Evolutionary conservation across 106 monocot genomes (phyloP).

Genomic region (Acorus calamus): DNA sequence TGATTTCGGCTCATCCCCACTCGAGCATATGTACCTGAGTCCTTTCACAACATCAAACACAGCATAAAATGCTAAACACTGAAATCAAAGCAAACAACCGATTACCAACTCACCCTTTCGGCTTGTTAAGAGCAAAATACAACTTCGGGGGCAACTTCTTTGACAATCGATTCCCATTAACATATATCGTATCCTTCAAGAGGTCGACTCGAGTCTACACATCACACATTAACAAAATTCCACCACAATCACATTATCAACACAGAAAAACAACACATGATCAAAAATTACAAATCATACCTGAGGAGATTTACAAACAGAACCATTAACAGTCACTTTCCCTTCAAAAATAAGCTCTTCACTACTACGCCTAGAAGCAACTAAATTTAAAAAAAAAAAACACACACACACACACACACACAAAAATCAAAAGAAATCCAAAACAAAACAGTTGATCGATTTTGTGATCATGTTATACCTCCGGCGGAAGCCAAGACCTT

Average conservation of each 20-base stretch:
- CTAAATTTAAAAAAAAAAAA: slow-evolving; percentile 21
- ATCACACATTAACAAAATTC: slow-evolving; percentile 8
- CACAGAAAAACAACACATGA: neutral
- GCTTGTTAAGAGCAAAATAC: slow-evolving; percentile 97
- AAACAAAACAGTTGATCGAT: neutral
- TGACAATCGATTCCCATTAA: slow-evolving; percentile 83
- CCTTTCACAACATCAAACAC: neutral
- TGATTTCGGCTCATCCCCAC: slow-evolving; percentile 70
- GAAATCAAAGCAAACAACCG: neutral
- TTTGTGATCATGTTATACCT: slow-evolving; percentile 27
- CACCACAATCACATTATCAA: neutral
- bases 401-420: no score
- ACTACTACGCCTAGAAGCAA: slow-evolving; percentile 76
- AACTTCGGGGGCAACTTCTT: slow-evolving; percentile 89
- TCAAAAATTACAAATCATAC: slow-evolving; percentile 17
- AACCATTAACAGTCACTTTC: slow-evolving; percentile 86
- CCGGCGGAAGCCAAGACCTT: slow-evolving; percentile 85
- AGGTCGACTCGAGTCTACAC: slow-evolving; percentile 78
- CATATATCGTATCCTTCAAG: slow-evolving; percentile 84
- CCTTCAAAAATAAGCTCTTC: slow-evolving; percentile 94
- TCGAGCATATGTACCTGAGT: slow-evolving; percentile 87
- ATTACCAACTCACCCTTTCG: slow-evolving; percentile 62
- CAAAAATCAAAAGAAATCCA: neutral
- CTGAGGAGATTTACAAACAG: slow-evolving; percentile 82
- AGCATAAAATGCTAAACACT: neutral